Evolutionary conservation across 2,329 filamentous ascomycete genomes (phyloP), one percentile per base, ranked within the genome.

Genomic region (Trichoderma atrobrunneum): DNA sequence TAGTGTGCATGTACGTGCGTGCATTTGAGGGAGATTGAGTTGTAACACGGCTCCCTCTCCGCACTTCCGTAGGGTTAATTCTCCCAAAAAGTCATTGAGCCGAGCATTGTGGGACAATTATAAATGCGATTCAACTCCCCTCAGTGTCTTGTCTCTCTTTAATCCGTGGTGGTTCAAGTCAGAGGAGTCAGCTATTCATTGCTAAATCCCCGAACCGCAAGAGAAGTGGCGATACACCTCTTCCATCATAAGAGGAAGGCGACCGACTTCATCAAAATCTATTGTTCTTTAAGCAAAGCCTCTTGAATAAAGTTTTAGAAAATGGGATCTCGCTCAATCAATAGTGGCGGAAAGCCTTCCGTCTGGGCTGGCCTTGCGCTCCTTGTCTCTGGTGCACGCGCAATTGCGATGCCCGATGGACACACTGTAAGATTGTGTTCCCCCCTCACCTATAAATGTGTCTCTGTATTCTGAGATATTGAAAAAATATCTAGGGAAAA

Each of bases 381-480:
- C 12, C 43, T 71, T 43, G 28, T 71, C 30, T 36, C 67, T 16
- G 36, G 36, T 11, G 36, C 51, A 16, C 24, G 51, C 14, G 72
- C 72, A 51, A 66, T 60, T 43, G 68, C 66, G 61, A 66, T 61
- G 61, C 72, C 72, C 7, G 54, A 66, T 67, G 67, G 68, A n/a
- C 24, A 21, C 7, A 73, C 72, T 18, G 72, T 73, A 43, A 61
- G 61, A 1, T 32, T 21, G 34, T 16, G 30, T 12, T 7, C 11
- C 7, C 6, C 14, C 8, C 18, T 54, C 8, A 18, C 4, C 0
- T 34, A 34, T n/a, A 18, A 30, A 18, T 7, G 6, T 54, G 14
- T 11, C 21, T 24, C 16, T 68, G 11, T 32, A 39, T 32, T 12
- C 56, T 68, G 24, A 68, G 36, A 26, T 12, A 16, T 10, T n/a